Evolutionary conservation across 345 rosid genomes (phyloP).

Genomic region (Salix purpurea): DNA sequence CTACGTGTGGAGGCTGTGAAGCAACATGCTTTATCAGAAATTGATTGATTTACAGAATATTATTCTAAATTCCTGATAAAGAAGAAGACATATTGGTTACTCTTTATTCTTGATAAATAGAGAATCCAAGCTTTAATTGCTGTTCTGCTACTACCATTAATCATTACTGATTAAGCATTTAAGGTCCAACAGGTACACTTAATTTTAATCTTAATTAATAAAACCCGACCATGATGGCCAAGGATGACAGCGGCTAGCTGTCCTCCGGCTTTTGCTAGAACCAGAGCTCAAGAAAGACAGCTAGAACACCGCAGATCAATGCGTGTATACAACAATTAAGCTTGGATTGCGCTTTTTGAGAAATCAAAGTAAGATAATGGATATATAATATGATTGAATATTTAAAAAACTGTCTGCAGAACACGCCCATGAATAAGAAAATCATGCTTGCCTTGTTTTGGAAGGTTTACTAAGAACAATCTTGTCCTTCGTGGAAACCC

Average conservation of each 20-base stretch:
- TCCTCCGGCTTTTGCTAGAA: neutral
- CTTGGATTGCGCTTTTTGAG: neutral
- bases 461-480: neutral
- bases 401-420: neutral
- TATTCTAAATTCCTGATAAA: too few species aligned
- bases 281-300: neutral
- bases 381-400: neutral
- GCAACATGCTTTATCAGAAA: too few species aligned
- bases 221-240: neutral
- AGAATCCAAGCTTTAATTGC: too few species aligned
- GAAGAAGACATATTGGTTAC: too few species aligned
- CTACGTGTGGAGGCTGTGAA: too few species aligned
- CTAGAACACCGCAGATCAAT: neutral
- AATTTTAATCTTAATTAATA: too few species aligned
- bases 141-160: too few species aligned
- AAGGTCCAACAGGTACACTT: too few species aligned
- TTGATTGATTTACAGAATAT: too few species aligned
- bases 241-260: neutral
- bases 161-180: too few species aligned
- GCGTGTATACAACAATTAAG: neutral
- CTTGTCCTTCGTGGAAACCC: neutral
- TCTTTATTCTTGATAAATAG: too few species aligned
- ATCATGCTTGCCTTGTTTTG: conserved; percentile 1
- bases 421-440: neutral
- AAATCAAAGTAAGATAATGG: neutral